Percentiles rank a stretch among this genome's conserved stretches.
phyloP scores from a whole-genome alignment of 179 eudicot genomes.

The Spergularia azorica region DNA sequence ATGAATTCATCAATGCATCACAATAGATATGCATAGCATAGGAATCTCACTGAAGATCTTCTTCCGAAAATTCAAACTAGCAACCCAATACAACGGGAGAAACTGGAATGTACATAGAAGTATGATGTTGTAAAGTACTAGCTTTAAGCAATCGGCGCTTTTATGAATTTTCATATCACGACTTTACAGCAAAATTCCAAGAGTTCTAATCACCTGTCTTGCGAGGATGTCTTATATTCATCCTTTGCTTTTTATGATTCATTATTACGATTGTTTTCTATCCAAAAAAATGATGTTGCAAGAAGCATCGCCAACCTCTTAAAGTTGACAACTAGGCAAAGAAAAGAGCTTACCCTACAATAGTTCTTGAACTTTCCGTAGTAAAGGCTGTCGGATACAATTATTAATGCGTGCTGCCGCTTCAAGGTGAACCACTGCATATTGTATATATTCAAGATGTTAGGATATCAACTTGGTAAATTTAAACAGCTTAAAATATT shows the following conservation, averaged over 20 bases:
- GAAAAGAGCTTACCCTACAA: conserved; percentile 63
- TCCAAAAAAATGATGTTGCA: too few species aligned
- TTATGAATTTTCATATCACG: too few species aligned
- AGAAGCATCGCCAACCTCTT: neutral
- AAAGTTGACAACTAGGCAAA: neutral
- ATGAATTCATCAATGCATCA: neutral
- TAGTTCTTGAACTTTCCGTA: conserved; percentile 72
- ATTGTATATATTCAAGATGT: neutral
- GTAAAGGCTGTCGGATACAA: conserved; percentile 86
- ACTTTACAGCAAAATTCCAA: too few species aligned
- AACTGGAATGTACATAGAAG: neutral
- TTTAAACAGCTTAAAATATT: neutral
- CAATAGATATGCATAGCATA: too few species aligned
- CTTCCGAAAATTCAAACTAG: neutral
- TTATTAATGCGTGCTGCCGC: conserved; percentile 82
- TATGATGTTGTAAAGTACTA: too few species aligned
- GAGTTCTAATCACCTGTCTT: too few species aligned
- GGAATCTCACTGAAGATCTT: neutral
- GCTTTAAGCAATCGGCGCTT: too few species aligned
- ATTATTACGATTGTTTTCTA: neutral
- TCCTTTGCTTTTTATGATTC: too few species aligned
- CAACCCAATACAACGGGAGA: too few species aligned
- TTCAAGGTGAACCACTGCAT: conserved; percentile 99
- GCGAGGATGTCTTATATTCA: too few species aligned
- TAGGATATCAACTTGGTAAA: neutral